Evolutionary conservation across 1,284 basidiomycete genomes (phyloP).

Genomic region (Ceratobasidium sp.): DNA sequence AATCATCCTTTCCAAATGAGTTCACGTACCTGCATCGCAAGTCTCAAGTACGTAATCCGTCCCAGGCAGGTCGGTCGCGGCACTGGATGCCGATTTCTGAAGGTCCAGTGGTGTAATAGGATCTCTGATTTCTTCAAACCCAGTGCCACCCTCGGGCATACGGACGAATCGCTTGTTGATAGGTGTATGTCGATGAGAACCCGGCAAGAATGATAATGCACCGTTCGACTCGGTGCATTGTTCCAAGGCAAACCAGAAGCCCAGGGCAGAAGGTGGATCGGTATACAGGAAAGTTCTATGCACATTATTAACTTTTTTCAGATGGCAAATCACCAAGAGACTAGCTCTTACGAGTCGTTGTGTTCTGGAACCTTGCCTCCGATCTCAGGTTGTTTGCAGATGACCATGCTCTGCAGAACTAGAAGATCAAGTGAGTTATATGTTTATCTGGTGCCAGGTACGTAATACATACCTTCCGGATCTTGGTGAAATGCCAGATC

Average conservation of each 20-base stretch:
- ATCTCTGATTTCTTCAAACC: constrained; percentile 70
- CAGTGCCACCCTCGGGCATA: constrained; percentile 73
- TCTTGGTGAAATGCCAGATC: constrained; percentile 82
- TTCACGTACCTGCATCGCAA: constrained; percentile 71
- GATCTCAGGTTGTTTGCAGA: constrained; percentile 87
- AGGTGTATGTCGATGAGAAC: constrained; percentile 78
- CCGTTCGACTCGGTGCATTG: constrained; percentile 85
- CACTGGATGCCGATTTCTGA: constrained; percentile 46
- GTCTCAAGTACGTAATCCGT: constrained; percentile 70
- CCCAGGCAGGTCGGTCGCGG: constrained; percentile 53
- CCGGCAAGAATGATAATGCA: constrained; percentile 89
- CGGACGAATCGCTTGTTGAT: constrained; percentile 86
- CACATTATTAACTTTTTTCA: too few species aligned
- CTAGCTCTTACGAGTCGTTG: constrained; percentile 74
- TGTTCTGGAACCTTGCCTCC: constrained; percentile 87
- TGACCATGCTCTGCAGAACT: constrained; percentile 95
- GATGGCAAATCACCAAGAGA: not conserved
- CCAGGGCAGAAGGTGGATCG: constrained; percentile 86
- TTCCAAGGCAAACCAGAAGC: constrained; percentile 96
- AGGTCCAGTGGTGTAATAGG: constrained; percentile 42
- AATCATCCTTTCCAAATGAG: too few species aligned
- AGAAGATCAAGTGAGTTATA: constrained; percentile 42
- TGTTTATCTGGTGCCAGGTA: too few species aligned
- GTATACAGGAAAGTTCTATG: constrained; percentile 93
- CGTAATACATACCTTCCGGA: constrained; percentile 80